phyloP scores from a whole-genome alignment of 2,329 filamentous ascomycete species.

The Pseudopyrenochaeta lycopersici region DNA sequence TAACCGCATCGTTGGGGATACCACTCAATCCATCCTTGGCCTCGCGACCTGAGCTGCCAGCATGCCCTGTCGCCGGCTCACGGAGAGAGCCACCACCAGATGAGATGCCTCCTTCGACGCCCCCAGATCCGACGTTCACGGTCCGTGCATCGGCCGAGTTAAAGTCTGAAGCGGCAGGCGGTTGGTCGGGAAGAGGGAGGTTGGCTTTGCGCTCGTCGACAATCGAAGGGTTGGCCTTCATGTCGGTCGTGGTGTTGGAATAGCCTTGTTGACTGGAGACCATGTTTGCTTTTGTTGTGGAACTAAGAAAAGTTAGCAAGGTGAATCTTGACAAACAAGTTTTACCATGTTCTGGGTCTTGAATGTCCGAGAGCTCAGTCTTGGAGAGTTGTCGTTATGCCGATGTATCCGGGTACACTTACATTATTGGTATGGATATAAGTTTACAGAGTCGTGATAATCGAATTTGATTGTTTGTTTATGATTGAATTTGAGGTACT shows the following conservation, averaged over 20 bases:
- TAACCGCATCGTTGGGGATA: constrained; percentile 68
- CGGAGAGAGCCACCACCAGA: constrained; percentile 56
- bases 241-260: constrained; percentile 27
- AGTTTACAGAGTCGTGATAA: background rate
- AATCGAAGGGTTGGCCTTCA: constrained; percentile 55
- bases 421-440: constrained; percentile 14
- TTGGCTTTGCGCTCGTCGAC: constrained; percentile 75
- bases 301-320: constrained; percentile 10
- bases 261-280: constrained; percentile 38
- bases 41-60: constrained; percentile 68
- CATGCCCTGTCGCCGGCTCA: constrained; percentile 61
- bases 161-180: constrained; percentile 79
- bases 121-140: constrained; percentile 75
- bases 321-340: no score
- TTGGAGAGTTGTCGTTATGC: no score
- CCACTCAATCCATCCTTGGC: constrained; percentile 65
- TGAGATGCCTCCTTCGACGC: constrained; percentile 55
- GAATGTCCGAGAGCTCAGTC: background rate
- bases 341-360: background rate
- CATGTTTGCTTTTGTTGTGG: constrained; percentile 24
- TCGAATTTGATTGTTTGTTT: constrained; percentile 1
- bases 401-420: constrained; percentile 1
- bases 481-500: constrained; percentile 6
- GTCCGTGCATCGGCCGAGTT: constrained; percentile 74
- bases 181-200: constrained; percentile 81